Evolutionary conservation across 345 rosid genomes (phyloP).

Genomic region (Dovyalis caffra): DNA sequence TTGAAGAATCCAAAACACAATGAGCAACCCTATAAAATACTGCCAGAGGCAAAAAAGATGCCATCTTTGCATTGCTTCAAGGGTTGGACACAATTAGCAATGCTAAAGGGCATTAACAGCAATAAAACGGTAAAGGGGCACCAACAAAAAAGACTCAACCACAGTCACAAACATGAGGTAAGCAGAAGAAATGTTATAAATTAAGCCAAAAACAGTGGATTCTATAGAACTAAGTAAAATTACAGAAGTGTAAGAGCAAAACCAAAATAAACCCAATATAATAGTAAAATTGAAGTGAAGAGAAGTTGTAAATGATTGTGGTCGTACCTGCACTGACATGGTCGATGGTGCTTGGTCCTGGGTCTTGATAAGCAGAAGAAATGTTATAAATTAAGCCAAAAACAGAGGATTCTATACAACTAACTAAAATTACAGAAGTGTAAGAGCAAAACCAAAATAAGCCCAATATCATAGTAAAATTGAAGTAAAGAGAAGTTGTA

Average conservation of each 20-base stretch:
- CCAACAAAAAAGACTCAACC: too few relatives aligned
- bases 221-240: background rate
- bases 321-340: background rate
- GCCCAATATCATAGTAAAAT: background rate
- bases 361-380: background rate
- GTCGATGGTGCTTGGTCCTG: background rate
- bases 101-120: background rate
- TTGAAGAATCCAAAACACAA: background rate
- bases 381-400: too few relatives aligned
- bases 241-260: background rate
- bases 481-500: background rate
- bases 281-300: background rate
- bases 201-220: too few relatives aligned
- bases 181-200: too few relatives aligned
- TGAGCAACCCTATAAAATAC: too few relatives aligned
- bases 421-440: background rate
- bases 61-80: background rate
- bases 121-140: too few relatives aligned
- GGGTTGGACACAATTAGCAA: background rate
- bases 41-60: background rate
- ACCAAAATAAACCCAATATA: background rate
- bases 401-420: too few relatives aligned
- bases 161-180: too few relatives aligned
- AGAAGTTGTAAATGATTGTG: background rate
- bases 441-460: background rate